phyloP scores from a whole-genome alignment of 192 early-diverging fungal genomes.

The Backusella circina region DNA sequence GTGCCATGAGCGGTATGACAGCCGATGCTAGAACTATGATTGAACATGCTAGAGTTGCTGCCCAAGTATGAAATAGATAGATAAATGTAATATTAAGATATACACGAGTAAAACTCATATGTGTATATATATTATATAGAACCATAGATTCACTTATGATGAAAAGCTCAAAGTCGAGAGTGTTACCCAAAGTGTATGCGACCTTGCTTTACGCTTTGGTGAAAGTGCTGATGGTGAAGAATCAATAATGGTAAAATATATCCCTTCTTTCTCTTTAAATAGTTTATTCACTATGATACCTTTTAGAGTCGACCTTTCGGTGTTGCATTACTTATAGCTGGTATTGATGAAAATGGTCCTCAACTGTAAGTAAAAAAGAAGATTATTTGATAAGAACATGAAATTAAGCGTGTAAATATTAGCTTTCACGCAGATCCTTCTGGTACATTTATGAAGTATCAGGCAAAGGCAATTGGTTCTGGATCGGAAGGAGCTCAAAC shows the following conservation, averaged over 20 bases:
- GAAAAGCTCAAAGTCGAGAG: constrained; percentile 95
- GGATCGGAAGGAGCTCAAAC: constrained; percentile 99
- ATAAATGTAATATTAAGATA: background rate
- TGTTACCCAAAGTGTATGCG: constrained; percentile 97
- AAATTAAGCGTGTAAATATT: background rate
- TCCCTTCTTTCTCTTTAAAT: background rate
- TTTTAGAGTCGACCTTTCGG: constrained; percentile 93
- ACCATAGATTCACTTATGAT: constrained; percentile 94
- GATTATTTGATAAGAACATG: background rate
- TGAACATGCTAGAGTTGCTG: constrained; percentile 94
- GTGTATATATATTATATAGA: constrained; percentile 44
- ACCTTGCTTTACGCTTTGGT: constrained; percentile 95
- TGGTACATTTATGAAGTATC: constrained; percentile 92
- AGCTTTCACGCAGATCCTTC: constrained; percentile 97
- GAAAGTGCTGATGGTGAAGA: constrained; percentile 96
- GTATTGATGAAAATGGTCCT: constrained; percentile 94
- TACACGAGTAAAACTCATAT: background rate
- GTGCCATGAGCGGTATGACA: constrained; percentile 95
- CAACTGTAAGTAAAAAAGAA: constrained; percentile 73
- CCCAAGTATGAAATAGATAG: constrained; percentile 59
- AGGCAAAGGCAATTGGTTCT: constrained; percentile 98
- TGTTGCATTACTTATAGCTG: constrained; percentile 97
- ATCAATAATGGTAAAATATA: constrained; percentile 82
- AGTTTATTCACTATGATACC: background rate
- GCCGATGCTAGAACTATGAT: constrained; percentile 98